These are phyloP conservation scores for Suillus sp. DNA, from an alignment of 768 basidiomycete genomes.

Conservation along the genomic window DNA sequence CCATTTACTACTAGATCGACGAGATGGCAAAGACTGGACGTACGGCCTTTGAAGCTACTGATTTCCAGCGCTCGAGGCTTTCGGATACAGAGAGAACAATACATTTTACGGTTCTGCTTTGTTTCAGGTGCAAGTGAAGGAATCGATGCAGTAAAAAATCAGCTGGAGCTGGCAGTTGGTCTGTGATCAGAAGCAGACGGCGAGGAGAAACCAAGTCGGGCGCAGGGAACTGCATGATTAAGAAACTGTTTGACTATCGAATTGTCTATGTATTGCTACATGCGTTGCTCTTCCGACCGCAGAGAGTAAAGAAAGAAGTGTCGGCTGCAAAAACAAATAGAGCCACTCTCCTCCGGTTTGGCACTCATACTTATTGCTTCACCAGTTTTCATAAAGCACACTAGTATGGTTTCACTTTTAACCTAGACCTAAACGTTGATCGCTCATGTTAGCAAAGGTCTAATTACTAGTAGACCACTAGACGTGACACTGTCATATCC, in stretches of 20 bases:
- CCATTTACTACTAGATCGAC: constrained; percentile 13
- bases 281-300: not conserved
- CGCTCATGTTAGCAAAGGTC: not conserved
- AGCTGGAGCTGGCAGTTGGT: constrained; percentile 68
- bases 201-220: constrained; percentile 51
- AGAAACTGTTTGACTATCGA: not conserved
- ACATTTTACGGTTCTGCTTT: constrained; percentile 35
- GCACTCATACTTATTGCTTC: not conserved
- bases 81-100: constrained; percentile 63
- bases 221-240: constrained; percentile 50
- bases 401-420: not conserved
- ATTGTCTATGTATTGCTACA: not conserved
- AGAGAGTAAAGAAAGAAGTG: no score
- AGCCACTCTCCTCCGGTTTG: not conserved
- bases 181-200: constrained; percentile 64
- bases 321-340: constrained; percentile 4
- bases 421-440: not conserved
- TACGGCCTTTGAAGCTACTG: constrained; percentile 65
- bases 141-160: constrained; percentile 70
- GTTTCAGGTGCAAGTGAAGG: constrained; percentile 55
- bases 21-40: constrained; percentile 26
- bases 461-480: not conserved
- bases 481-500: constrained; percentile 20
- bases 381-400: not conserved
- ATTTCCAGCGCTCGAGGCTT: constrained; percentile 59